phyloP scores from a whole-genome alignment of 2,329 filamentous ascomycete species.

The Colletotrichum spinosum region DNA sequence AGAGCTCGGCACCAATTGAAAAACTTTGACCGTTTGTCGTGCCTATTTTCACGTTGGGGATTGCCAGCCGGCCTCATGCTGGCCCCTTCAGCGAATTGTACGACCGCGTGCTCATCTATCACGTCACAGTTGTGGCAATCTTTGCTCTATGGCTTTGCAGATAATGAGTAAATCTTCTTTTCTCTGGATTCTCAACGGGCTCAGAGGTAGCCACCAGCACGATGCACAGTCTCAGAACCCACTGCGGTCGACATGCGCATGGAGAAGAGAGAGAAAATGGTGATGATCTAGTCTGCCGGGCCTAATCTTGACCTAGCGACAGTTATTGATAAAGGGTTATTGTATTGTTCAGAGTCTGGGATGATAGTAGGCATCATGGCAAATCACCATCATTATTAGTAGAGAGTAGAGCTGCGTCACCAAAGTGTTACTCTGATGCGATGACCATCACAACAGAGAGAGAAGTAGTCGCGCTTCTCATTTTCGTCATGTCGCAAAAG shows the following conservation, averaged over 20 bases:
- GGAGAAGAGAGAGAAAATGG: conserved; percentile 50
- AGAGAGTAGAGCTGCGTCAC: accelerated
- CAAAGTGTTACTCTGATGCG: too few relatives aligned
- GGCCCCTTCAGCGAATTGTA: conserved; percentile 57
- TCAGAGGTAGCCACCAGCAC: conserved; percentile 71
- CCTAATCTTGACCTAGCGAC: conserved; percentile 56
- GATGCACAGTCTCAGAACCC: conserved; percentile 42
- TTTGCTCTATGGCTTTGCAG: conserved; percentile 60
- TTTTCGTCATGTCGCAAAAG: too few relatives aligned
- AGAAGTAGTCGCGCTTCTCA: too few relatives aligned
- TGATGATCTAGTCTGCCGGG: conserved; percentile 55
- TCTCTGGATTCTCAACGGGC: conserved; percentile 71
- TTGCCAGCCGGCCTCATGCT: conserved; percentile 56
- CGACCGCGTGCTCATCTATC: conserved; percentile 51
- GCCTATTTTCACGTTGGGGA: conserved; percentile 54
- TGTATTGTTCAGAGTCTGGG: conserved; percentile 45
- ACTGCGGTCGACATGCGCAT: conserved; percentile 25
- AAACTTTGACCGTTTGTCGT: conserved; percentile 73
- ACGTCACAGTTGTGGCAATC: conserved; percentile 49
- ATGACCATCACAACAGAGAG: too few relatives aligned
- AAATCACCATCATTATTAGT: conserved; percentile 43
- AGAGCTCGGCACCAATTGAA: conserved; percentile 67
- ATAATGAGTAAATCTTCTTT: conserved; percentile 60
- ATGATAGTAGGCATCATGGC: conserved; percentile 59
- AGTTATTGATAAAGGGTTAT: conserved; percentile 48